Conservation (phyloP, 306 rosid genomes). For the Rubus parviflorus region DNA sequence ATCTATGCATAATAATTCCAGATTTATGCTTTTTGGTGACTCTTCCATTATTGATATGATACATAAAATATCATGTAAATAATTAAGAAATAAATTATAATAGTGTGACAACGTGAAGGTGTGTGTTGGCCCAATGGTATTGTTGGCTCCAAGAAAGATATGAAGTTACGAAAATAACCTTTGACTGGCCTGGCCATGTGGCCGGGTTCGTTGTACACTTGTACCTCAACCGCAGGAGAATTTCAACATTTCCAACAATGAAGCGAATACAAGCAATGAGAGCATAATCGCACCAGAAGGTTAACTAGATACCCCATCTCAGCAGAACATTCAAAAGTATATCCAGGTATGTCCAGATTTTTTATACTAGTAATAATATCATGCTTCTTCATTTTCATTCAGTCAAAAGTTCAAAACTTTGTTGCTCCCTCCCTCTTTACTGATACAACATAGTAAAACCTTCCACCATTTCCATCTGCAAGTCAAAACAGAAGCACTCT, state of each 20-base stretch:
- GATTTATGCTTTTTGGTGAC: too few species aligned
- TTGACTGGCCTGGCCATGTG: neutral
- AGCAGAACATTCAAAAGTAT: constrained; percentile 18
- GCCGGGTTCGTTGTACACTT: neutral
- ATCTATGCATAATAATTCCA: too few species aligned
- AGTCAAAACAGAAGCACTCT: constrained; percentile 26
- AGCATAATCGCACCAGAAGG: neutral
- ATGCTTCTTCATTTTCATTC: neutral
- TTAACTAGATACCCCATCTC: neutral
- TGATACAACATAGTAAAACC: neutral
- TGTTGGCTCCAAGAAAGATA: neutral
- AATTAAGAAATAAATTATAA: too few species aligned
- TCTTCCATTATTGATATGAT: neutral
- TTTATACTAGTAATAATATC: neutral
- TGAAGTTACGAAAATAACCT: neutral
- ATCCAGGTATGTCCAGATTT: neutral
- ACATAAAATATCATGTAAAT: too few species aligned
- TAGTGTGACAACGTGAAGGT: too few species aligned
- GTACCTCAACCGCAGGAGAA: neutral
- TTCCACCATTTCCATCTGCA: constrained; percentile 13
- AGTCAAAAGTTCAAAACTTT: constrained; percentile 1
- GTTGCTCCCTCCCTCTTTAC: neutral
- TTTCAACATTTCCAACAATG: neutral
- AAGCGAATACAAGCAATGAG: neutral
- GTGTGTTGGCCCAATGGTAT: neutral